Conservation (phyloP, 2,329 filamentous ascomycete species). For the Penicillium sp. region DNA sequence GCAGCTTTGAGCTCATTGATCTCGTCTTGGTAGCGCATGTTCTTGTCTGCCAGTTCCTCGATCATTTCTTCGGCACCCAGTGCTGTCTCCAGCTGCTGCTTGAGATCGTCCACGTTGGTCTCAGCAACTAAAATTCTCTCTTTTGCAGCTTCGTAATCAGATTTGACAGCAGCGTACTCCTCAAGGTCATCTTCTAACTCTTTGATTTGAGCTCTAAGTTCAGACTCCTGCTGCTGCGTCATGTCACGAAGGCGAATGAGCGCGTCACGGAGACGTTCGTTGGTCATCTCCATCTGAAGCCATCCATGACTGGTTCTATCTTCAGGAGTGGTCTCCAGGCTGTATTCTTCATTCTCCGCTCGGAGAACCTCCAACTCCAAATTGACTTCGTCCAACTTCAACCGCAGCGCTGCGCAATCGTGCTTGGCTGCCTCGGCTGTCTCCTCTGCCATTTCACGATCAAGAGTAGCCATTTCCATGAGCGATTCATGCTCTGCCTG, state of each 20-base stretch:
- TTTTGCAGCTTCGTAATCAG: constrained; percentile 67
- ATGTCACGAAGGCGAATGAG: constrained; percentile 81
- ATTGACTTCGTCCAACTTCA: constrained; percentile 77
- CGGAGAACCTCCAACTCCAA: constrained; percentile 82
- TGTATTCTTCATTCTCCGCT: constrained; percentile 82
- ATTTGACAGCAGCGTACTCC: constrained; percentile 65
- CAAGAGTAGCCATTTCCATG: constrained; percentile 81
- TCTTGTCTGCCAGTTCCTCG: constrained; percentile 84
- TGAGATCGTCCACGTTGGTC: constrained; percentile 75
- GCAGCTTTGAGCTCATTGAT: constrained; percentile 78
- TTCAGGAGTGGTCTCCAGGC: constrained; percentile 81
- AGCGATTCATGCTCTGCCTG: constrained; percentile 83
- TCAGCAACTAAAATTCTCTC: constrained; percentile 73
- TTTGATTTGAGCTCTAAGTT: constrained; percentile 72
- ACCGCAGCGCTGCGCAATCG: constrained; percentile 74
- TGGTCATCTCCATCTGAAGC: constrained; percentile 87
- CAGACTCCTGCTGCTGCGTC: constrained; percentile 78
- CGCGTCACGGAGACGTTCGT: constrained; percentile 82
- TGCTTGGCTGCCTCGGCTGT: constrained; percentile 77
- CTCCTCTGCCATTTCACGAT: constrained; percentile 96
- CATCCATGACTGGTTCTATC: constrained; percentile 83
- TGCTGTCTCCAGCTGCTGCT: constrained; percentile 86
- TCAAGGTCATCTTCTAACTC: constrained; percentile 70
- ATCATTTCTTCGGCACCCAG: constrained; percentile 91
- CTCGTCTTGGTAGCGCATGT: constrained; percentile 77